phyloP scores from a whole-genome alignment of 1,284 basidiomycete species.

The Athelia psychrophila region DNA sequence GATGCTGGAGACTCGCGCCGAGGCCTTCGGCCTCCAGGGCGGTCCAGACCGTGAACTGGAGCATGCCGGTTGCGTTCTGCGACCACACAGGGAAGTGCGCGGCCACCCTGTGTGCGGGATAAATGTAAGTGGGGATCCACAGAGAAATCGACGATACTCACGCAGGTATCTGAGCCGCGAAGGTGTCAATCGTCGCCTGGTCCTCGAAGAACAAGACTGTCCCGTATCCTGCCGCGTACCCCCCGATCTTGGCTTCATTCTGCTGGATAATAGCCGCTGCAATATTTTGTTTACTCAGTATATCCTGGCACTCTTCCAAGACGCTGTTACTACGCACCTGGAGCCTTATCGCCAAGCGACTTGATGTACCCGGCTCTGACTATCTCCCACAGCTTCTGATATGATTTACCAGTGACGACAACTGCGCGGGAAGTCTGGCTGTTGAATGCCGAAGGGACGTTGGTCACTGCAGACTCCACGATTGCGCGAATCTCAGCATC shows the following conservation, averaged over 20 bases:
- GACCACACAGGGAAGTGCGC: background rate
- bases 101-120: background rate
- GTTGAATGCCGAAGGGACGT: conserved; percentile 1
- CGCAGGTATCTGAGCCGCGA: background rate
- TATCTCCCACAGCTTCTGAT: background rate
- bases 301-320: no score
- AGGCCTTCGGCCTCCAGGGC: conserved; percentile 1
- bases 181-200: background rate
- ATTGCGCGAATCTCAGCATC: background rate
- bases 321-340: no score
- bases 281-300: background rate
- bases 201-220: conserved; percentile 1
- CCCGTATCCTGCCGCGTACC: background rate
- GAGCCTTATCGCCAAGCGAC: background rate
- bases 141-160: background rate
- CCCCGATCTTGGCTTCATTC: background rate
- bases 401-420: background rate
- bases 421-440: background rate
- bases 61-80: background rate
- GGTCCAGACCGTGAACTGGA: conserved; percentile 1
- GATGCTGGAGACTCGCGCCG: conserved; percentile 1
- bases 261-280: background rate
- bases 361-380: background rate
- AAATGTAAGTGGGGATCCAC: background rate
- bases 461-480: background rate